phyloP scores from a whole-genome alignment of 495 filamentous ascomycete genomes.

The Tuber brumale region DNA sequence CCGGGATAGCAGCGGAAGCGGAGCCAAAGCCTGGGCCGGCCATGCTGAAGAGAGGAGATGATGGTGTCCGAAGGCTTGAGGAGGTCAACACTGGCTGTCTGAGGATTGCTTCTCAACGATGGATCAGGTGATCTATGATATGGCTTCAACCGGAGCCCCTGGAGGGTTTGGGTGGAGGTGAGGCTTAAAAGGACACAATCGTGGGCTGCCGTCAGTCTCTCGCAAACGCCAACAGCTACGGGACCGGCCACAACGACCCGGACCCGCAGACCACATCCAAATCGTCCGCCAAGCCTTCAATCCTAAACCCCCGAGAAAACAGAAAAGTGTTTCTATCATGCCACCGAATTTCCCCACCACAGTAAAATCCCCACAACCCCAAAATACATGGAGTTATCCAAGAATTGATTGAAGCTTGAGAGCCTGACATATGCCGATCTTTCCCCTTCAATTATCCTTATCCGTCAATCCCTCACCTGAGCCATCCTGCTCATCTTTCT shows the following conservation, averaged over 20 bases:
- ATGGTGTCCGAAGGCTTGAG: background rate
- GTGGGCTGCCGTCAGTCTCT: background rate
- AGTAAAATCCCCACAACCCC: background rate
- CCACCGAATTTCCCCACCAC: background rate
- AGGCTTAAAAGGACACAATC: background rate
- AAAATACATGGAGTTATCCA: background rate
- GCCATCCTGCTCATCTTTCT: background rate
- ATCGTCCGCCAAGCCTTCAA: background rate
- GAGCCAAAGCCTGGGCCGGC: conserved; percentile 46
- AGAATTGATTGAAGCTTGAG: background rate
- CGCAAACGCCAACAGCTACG: background rate
- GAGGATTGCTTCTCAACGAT: background rate
- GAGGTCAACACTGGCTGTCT: background rate
- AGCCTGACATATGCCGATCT: background rate
- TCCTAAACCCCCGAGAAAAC: background rate
- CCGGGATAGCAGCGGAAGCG: conserved; percentile 47
- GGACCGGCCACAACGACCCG: too few species aligned
- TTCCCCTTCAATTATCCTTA: background rate
- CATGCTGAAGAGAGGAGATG: conserved; percentile 43
- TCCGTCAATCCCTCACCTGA: background rate
- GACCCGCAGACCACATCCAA: background rate
- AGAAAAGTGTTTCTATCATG: background rate
- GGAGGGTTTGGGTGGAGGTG: background rate
- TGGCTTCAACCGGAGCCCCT: background rate
- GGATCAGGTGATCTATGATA: too few species aligned